phyloP scores from a whole-genome alignment of 331 rosid species.

The Arachis monticola region DNA sequence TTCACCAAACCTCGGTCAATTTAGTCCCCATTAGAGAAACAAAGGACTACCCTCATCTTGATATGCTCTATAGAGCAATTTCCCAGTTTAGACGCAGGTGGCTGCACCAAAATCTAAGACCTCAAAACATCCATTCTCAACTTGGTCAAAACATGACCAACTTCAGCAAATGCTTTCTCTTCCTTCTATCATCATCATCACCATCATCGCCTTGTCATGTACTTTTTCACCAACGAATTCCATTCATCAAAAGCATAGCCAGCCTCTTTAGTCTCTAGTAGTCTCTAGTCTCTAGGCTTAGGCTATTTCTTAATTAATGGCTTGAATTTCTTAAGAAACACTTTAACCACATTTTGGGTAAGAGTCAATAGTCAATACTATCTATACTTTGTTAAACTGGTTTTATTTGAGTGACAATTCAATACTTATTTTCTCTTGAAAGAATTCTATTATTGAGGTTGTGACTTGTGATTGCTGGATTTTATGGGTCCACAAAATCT shows the following conservation, averaged over 20 bases:
- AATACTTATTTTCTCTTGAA: neutral
- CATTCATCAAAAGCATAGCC: neutral
- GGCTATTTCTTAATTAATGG: neutral
- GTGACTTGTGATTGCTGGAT: conserved; percentile 1
- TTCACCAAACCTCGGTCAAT: conserved; percentile 36
- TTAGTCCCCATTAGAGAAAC: conserved; percentile 22
- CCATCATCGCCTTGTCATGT: no score
- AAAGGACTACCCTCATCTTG: conserved; percentile 40
- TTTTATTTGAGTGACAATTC: neutral
- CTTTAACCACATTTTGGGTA: conserved; percentile 13
- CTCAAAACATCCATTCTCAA: neutral
- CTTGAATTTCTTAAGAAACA: neutral
- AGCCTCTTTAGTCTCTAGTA: neutral
- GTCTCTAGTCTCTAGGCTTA: no score
- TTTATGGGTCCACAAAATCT: conserved; percentile 29
- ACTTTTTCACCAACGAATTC: neutral
- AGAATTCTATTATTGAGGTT: neutral
- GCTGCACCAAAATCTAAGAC: conserved; percentile 35
- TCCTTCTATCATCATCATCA: no score
- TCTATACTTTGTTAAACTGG: no score
- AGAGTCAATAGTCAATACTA: neutral
- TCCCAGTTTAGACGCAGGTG: neutral
- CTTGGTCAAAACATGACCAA: neutral
- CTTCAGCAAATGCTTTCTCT: conserved; percentile 8
- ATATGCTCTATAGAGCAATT: neutral